Evolutionary conservation across 805 yeast species (phyloP).

Genomic region (Wickerhamiella galacta): DNA sequence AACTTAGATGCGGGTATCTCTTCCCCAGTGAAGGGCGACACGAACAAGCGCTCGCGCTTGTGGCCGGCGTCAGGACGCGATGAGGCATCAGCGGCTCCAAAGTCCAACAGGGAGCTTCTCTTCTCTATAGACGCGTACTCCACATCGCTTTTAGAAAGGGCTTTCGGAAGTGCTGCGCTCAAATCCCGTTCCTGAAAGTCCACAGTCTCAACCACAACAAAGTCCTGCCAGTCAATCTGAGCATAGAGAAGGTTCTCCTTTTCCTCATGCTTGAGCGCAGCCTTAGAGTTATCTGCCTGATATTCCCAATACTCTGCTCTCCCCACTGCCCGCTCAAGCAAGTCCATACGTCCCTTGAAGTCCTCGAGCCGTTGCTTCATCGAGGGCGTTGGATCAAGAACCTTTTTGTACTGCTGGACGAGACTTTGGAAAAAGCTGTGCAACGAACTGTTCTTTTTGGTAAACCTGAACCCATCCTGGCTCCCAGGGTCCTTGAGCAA

Average conservation of each 20-base stretch:
- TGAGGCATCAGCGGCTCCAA: neutral
- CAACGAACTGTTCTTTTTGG: conserved; percentile 43
- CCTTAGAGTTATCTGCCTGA: conserved; percentile 19
- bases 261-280: conserved; percentile 23
- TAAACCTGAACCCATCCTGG: conserved; percentile 48
- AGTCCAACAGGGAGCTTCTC: conserved; percentile 8
- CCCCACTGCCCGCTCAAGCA: conserved; percentile 32
- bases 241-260: conserved; percentile 37
- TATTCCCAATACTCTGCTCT: conserved; percentile 39
- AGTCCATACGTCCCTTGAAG: conserved; percentile 12
- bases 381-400: conserved; percentile 19
- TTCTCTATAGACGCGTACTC: conserved; percentile 29
- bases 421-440: conserved; percentile 33
- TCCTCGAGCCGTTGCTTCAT: conserved; percentile 14
- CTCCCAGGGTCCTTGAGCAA: conserved; percentile 21
- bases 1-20: conserved; percentile 53
- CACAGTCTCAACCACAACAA: conserved; percentile 51
- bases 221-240: conserved; percentile 78
- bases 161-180: conserved; percentile 31
- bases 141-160: conserved; percentile 6
- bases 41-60: conserved; percentile 26
- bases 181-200: conserved; percentile 37
- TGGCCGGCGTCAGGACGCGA: conserved; percentile 21
- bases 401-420: conserved; percentile 37
- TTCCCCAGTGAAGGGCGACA: conserved; percentile 68